Percentiles rank a stretch among this genome's conserved stretches.
Evolutionary conservation across 78 protist genomes (phyloP).

Genomic region (Dictyostelium firmibasis): DNA sequence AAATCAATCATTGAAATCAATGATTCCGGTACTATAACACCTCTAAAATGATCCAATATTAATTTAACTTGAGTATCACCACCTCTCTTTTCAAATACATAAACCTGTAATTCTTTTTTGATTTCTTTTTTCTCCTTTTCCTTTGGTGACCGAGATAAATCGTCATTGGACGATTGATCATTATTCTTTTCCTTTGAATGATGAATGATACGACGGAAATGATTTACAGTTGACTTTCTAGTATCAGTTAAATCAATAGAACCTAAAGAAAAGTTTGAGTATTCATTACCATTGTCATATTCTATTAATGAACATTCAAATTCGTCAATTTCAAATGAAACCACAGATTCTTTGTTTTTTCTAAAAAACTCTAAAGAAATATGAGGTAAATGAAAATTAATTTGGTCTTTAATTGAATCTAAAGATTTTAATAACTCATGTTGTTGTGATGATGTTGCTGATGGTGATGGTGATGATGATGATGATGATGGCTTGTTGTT

Average conservation of each 20-base stretch:
- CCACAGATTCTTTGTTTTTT: slow-evolving; percentile 72
- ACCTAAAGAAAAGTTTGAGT: slow-evolving; percentile 1
- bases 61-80: slow-evolving; percentile 47
- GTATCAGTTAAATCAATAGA: slow-evolving; percentile 62
- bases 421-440: not conserved
- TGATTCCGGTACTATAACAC: slow-evolving; percentile 56
- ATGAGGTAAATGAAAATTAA: slow-evolving; percentile 53
- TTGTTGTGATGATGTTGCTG: not conserved
- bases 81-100: slow-evolving; percentile 38
- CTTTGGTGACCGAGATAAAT: not conserved
- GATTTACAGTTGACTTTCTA: slow-evolving; percentile 28
- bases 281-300: slow-evolving; percentile 26
- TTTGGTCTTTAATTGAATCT: slow-evolving; percentile 26
- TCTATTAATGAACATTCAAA: slow-evolving; percentile 54
- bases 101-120: slow-evolving; percentile 27
- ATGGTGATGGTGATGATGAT: not conserved
- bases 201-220: slow-evolving; percentile 16
- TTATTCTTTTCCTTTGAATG: slow-evolving; percentile 18
- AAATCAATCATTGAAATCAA: slow-evolving; percentile 64
- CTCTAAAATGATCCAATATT: slow-evolving; percentile 21
- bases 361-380: slow-evolving; percentile 51
- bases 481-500: not conserved
- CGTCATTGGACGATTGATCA: not conserved
- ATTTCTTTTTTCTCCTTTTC: not conserved
- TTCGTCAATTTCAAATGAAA: slow-evolving; percentile 39